phyloP scores from a whole-genome alignment of 192 early-diverging fungal genomes.

The Endogone sp. region DNA sequence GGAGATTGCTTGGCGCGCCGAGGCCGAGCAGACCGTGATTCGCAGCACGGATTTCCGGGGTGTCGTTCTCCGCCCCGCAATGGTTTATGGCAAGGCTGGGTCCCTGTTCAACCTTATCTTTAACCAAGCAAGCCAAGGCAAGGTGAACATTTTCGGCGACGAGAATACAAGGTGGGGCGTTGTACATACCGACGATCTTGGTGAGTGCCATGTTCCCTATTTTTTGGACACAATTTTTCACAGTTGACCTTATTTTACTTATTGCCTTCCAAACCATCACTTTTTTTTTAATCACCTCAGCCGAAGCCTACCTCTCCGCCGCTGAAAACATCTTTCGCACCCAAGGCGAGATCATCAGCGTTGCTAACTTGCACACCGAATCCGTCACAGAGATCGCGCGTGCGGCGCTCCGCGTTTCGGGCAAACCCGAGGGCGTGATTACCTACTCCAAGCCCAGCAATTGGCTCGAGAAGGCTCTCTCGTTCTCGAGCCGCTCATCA shows the following conservation, averaged over 20 bases:
- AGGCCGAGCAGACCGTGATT: conserved; percentile 20
- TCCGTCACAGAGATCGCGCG: neutral
- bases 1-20: conserved; percentile 26
- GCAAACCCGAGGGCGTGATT: neutral
- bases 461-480: neutral
- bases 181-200: conserved; percentile 35
- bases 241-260: neutral
- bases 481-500: neutral
- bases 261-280: neutral
- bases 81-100: conserved; percentile 18
- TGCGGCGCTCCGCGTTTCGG: neutral
- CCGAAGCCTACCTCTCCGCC: neutral
- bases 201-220: conserved; percentile 2
- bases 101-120: conserved; percentile 21
- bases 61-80: conserved; percentile 21
- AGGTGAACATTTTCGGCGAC: conserved; percentile 11
- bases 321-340: neutral
- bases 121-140: conserved; percentile 6
- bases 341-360: neutral
- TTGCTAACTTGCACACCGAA: neutral
- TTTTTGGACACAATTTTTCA: neutral
- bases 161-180: conserved; percentile 4
- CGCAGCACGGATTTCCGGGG: conserved; percentile 6
- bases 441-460: neutral
- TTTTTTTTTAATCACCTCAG: neutral